phyloP scores from a whole-genome alignment of 495 filamentous ascomycete genomes.

The Daldinia loculata region DNA sequence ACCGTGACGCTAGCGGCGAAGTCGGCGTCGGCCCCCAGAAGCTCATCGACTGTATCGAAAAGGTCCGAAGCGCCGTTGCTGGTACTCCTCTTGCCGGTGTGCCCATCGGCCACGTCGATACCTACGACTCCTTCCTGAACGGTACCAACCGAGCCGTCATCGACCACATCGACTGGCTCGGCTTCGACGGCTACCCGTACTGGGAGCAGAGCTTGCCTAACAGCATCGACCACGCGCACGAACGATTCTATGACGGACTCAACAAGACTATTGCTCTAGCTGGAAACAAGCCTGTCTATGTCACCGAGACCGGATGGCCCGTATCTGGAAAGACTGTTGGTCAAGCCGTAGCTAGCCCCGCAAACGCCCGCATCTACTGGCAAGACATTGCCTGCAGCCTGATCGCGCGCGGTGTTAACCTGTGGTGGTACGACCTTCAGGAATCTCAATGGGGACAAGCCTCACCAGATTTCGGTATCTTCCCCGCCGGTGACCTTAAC shows the following conservation, averaged over 20 bases:
- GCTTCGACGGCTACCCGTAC: constrained; percentile 74
- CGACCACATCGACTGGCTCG: constrained; percentile 71
- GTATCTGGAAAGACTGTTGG: constrained; percentile 65
- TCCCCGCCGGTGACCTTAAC: constrained; percentile 46
- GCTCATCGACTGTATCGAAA: constrained; percentile 67
- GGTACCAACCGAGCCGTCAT: constrained; percentile 71
- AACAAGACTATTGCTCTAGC: constrained; percentile 65
- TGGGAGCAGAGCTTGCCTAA: constrained; percentile 73
- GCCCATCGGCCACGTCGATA: constrained; percentile 83
- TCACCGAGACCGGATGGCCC: constrained; percentile 88
- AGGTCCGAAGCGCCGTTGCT: constrained; percentile 63
- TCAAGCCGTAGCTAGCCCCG: constrained; percentile 64
- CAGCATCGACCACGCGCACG: constrained; percentile 65
- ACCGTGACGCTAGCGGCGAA: constrained; percentile 70
- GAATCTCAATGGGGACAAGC: constrained; percentile 65
- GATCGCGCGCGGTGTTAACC: constrained; percentile 69
- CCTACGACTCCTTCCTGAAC: constrained; percentile 83
- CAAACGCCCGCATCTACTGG: constrained; percentile 79
- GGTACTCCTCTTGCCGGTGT: constrained; percentile 62
- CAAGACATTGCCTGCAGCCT: constrained; percentile 71
- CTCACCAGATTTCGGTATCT: constrained; percentile 71
- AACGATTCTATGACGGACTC: constrained; percentile 67
- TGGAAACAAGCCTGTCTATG: constrained; percentile 73
- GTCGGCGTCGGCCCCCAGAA: constrained; percentile 63
- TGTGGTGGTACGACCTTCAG: constrained; percentile 75